Percentiles rank a stretch among this genome's conserved stretches.
These are phyloP conservation scores for Trichoderma erinaceum DNA, from an alignment of 495 filamentous ascomycete species.

Conservation along the genomic window DNA sequence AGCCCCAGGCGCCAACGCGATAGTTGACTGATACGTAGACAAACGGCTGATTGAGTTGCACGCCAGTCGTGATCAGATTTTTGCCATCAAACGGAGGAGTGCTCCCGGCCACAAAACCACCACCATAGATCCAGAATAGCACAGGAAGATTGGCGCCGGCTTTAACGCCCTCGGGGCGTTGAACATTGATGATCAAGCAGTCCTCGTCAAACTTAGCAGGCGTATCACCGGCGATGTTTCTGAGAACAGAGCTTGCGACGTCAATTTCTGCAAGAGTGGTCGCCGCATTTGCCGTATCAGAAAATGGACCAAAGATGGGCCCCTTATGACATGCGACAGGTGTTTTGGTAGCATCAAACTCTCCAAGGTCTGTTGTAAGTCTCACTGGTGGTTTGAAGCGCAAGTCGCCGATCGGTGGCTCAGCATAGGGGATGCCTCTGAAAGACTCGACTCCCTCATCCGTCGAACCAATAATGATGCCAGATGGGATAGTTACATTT, in stretches of 20 bases:
- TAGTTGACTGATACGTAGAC: slow-evolving; percentile 11
- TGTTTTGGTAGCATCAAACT: slow-evolving; percentile 37
- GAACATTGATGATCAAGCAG: slow-evolving; percentile 61
- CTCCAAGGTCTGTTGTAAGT: slow-evolving; percentile 32
- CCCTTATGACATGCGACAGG: background rate
- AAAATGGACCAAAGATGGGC: background rate
- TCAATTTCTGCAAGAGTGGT: background rate
- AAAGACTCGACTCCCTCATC: slow-evolving; percentile 27
- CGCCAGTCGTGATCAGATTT: background rate
- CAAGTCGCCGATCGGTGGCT: slow-evolving; percentile 27
- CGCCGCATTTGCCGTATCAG: slow-evolving; percentile 19
- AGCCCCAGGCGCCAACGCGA: slow-evolving; percentile 10
- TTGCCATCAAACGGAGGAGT: slow-evolving; percentile 33
- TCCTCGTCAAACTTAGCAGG: slow-evolving; percentile 40
- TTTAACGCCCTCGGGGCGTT: slow-evolving; percentile 47
- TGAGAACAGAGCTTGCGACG: slow-evolving; percentile 20
- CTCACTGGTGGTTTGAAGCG: slow-evolving; percentile 28
- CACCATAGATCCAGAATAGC: slow-evolving; percentile 63
- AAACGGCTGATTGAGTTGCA: background rate
- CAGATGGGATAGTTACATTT: too few relatives aligned
- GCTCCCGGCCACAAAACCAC: slow-evolving; percentile 57
- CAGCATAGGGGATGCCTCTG: slow-evolving; percentile 32
- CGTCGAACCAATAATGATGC: too few relatives aligned
- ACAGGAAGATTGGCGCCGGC: slow-evolving; percentile 48
- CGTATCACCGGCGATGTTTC: slow-evolving; percentile 16